Base-by-base conservation (phyloP, 768 basidiomycete species). In the Amanita rubescens region DNA sequence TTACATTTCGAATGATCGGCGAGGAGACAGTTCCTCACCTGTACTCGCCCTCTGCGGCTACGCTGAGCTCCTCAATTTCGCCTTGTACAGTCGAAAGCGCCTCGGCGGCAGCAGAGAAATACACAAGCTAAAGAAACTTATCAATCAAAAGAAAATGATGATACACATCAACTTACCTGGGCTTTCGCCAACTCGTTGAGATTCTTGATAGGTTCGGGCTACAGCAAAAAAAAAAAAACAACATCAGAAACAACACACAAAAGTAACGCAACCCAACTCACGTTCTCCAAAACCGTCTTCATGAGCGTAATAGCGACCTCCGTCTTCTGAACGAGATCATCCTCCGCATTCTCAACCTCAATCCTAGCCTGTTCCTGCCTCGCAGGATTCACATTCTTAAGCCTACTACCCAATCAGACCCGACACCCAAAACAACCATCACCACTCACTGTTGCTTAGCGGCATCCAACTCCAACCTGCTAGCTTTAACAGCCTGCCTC, bases 201-300 rank as follows among this genome's bases (percentile, higher is more conserved):
- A 72, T 95, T 91, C 81, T 90, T 94, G 66, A 99, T 70, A 3
- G 96, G 91, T 71, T 97, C 95, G 35, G 96, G 96, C 93, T 95
- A 60, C 20, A 39, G 11, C 14, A 3, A 25, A 4, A 5, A 22
- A 20, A 17, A 51, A 15, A 3, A 38, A 11, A 12, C 6, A 19
- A 4, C n/a, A n/a, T 6, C 14, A 25, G 10, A 5, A 22, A 20
- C 25, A 51, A 15, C 8, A 38, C 12, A 12, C 6, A 19, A 4
- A 34, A n/a, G 33, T 11, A 19, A 20, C 54, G 47, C 32, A 56
- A 42, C 32, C 48, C n/a, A 3, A 75, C 88, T 51, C 58, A 96
- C 94, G 70, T 97, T 97, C 62, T 98, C 95, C 35, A 99, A 78
- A 14, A 98, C 95, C n/a, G 90, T 87, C 76, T 95, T 95, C 94